Evolutionary conservation across 2,329 filamentous ascomycete genomes (phyloP).

Genomic region (Aspergillus fijiensis): DNA sequence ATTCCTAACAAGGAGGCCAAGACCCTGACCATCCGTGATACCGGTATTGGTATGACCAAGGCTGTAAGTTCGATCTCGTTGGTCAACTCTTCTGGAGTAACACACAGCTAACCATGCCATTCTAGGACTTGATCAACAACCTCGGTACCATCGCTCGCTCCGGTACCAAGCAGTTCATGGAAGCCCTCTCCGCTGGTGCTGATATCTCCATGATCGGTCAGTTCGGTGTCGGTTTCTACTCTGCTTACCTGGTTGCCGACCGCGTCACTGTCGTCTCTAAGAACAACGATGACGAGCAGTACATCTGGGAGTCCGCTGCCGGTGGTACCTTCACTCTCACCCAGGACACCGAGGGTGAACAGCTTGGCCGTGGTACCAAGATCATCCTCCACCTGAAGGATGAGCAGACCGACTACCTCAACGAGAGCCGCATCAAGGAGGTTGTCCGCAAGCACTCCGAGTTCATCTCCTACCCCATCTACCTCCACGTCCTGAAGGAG

Average conservation of each 20-base stretch:
- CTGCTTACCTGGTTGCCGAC: conserved; percentile 98
- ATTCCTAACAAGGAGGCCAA: conserved; percentile 97
- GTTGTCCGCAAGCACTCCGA: conserved; percentile 99
- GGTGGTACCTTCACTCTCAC: conserved; percentile 95
- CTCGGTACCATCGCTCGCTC: conserved; percentile 98
- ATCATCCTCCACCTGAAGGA: conserved; percentile 99
- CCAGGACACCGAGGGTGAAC: conserved; percentile 86
- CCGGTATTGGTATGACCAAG: conserved; percentile 99
- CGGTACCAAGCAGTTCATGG: conserved; percentile 99
- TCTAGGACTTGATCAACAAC: conserved; percentile 97
- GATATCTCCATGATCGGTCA: conserved; percentile 99
- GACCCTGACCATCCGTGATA: conserved; percentile 95
- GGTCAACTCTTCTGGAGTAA: background rate
- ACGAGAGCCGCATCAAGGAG: conserved; percentile 99
- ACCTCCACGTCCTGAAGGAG: conserved; percentile 99
- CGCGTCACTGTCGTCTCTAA: conserved; percentile 93
- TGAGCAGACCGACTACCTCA: conserved; percentile 96
- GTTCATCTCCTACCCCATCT: conserved; percentile 99
- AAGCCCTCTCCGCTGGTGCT: conserved; percentile 95
- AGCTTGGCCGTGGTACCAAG: conserved; percentile 91
- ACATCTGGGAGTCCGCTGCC: conserved; percentile 97
- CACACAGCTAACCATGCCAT: conserved; percentile 9
- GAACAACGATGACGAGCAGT: conserved; percentile 99
- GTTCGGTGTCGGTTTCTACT: conserved; percentile 99
- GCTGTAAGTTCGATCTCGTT: conserved; percentile 65